A percentile compares a stretch with the other conserved stretches of the same genome.
Evolutionary conservation across 169 alveolate species (phyloP).

Genomic region (Plasmodium knowlesi): DNA sequence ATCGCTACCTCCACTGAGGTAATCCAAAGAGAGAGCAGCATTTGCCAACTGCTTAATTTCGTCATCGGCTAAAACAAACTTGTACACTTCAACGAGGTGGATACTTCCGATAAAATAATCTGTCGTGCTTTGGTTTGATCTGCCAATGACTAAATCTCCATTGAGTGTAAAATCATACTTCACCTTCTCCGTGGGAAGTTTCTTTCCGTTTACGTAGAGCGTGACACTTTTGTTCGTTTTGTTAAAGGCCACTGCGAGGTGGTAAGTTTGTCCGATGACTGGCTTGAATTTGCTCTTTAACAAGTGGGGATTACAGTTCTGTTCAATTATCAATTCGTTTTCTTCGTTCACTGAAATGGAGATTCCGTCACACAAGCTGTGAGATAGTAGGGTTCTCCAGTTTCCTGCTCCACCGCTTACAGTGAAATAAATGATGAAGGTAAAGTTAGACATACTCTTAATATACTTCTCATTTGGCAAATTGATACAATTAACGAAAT

Average conservation of each 20-base stretch:
- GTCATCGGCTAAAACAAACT: conserved; percentile 79
- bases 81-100: conserved; percentile 75
- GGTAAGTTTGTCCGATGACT: conserved; percentile 77
- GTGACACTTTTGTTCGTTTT: conserved; percentile 67
- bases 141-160: conserved; percentile 78
- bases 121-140: conserved; percentile 74
- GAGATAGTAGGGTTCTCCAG: conserved; percentile 78
- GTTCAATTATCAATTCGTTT: conserved; percentile 86
- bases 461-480: conserved; percentile 81
- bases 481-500: conserved; percentile 78
- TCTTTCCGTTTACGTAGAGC: conserved; percentile 71
- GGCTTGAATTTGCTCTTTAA: conserved; percentile 85
- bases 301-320: conserved; percentile 85
- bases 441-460: conserved; percentile 78
- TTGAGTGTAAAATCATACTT: conserved; percentile 54
- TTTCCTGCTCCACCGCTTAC: conserved; percentile 76
- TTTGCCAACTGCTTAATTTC: conserved; percentile 72
- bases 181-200: neutral
- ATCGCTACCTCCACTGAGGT: neutral
- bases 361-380: conserved; percentile 87
- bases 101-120: conserved; percentile 82
- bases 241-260: conserved; percentile 21
- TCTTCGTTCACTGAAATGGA: conserved; percentile 82
- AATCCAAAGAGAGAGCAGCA: conserved; percentile 30
- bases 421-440: conserved; percentile 78